Conservation (phyloP, 208 protist species). For the Acanthamoeba royreba region DNA sequence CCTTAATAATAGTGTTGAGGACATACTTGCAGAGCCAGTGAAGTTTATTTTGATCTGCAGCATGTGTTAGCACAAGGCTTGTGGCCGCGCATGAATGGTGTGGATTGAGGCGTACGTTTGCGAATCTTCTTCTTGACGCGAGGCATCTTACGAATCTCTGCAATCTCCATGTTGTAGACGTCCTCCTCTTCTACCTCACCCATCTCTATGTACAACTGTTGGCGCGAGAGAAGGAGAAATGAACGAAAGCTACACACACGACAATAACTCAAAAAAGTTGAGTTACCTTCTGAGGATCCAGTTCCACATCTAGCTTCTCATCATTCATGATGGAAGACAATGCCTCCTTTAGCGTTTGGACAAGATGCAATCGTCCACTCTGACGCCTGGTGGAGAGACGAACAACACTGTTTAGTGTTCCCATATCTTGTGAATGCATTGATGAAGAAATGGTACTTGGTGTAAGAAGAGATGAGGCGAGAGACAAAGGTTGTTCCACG, state of each 20-base stretch:
- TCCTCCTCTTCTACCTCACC: background rate
- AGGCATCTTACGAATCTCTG: constrained; percentile 31
- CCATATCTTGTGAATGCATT: no score
- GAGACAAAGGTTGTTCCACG: background rate
- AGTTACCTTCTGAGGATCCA: constrained; percentile 30
- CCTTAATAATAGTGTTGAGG: constrained; percentile 14
- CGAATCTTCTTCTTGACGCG: constrained; percentile 18
- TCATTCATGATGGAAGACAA: constrained; percentile 7
- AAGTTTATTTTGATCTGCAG: constrained; percentile 17
- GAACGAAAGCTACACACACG: no score
- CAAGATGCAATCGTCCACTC: background rate
- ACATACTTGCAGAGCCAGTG: constrained; percentile 22
- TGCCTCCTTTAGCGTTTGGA: constrained; percentile 23
- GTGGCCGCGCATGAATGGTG: background rate
- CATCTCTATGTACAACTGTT: constrained; percentile 30
- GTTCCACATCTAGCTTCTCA: background rate
- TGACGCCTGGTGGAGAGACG: background rate
- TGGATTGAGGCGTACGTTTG: background rate
- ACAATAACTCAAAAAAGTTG: no score
- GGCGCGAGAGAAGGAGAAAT: background rate
- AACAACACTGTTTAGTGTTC: background rate
- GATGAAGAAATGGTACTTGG: background rate
- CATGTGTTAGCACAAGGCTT: background rate
- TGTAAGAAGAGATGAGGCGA: background rate
- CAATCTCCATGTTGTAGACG: constrained; percentile 39